A percentile compares a stretch with the other conserved stretches of the same genome.
phyloP scores from a whole-genome alignment of 164 flowering plant genomes.

The Magnolia officinalis region DNA sequence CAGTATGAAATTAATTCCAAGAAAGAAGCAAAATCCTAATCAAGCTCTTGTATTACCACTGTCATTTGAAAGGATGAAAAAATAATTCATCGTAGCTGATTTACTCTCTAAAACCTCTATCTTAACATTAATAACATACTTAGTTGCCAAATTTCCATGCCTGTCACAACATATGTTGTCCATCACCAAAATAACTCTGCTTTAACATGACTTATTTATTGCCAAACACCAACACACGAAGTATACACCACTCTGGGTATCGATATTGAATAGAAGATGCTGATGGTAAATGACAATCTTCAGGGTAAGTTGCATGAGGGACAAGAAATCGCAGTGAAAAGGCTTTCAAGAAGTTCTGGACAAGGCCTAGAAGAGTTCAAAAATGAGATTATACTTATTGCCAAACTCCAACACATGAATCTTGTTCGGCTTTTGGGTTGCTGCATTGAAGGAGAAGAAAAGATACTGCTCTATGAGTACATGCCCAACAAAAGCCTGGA shows the following conservation, averaged over 20 bases:
- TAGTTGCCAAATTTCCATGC: no score
- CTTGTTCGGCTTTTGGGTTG: slow-evolving; percentile 69
- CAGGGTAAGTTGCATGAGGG: slow-evolving; percentile 34
- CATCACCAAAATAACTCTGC: no score
- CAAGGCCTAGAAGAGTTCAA: slow-evolving; percentile 23
- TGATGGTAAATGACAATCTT: background rate
- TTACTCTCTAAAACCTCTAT: no score
- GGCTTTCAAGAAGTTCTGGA: slow-evolving; percentile 29
- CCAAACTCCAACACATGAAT: slow-evolving; percentile 65
- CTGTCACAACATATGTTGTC: no score
- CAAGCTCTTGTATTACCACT: no score
- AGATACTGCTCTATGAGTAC: slow-evolving; percentile 63
- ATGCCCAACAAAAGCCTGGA: slow-evolving; percentile 82
- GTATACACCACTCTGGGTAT: background rate
- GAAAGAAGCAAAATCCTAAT: no score
- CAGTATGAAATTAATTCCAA: no score
- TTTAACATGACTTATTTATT: no score
- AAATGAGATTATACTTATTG: slow-evolving; percentile 30
- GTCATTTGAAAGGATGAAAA: no score
- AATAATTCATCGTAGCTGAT: no score
- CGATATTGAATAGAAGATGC: background rate
- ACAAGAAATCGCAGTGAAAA: slow-evolving; percentile 37
- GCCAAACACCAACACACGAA: background rate
- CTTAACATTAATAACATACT: no score
- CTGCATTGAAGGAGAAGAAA: slow-evolving; percentile 66